These are phyloP conservation scores for Aspergillus fructus DNA, from an alignment of 2,329 filamentous ascomycete species.

Conservation along the genomic window DNA sequence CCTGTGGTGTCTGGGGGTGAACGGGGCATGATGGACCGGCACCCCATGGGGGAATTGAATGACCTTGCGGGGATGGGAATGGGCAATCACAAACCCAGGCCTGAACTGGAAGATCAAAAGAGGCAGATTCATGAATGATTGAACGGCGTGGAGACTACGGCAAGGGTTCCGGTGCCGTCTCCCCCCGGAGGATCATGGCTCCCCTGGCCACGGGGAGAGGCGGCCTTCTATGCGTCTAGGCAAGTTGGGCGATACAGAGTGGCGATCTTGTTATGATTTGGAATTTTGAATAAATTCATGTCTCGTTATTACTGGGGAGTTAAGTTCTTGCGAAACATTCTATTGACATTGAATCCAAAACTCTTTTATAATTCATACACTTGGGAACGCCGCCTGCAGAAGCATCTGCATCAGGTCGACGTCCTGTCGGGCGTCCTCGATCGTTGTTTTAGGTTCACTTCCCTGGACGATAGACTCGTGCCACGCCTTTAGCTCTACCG, in stretches of 20 bases:
- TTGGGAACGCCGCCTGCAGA: background rate
- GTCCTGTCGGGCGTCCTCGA: conserved; percentile 44
- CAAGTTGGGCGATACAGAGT: no score
- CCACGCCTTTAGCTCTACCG: conserved; percentile 43
- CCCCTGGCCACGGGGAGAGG: background rate
- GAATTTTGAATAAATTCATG: no score
- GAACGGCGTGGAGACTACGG: no score
- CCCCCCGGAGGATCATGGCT: background rate
- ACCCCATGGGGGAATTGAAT: no score
- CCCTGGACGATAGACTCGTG: conserved; percentile 39
- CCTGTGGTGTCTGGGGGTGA: no score
- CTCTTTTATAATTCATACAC: background rate
- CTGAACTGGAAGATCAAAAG: no score
- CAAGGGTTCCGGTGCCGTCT: background rate
- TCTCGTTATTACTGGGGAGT: background rate
- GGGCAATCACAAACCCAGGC: no score
- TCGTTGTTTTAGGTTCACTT: conserved; percentile 43
- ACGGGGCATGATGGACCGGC: no score
- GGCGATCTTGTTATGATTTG: no score
- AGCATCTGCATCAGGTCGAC: conserved; percentile 39
- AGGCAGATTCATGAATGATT: no score
- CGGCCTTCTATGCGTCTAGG: background rate
- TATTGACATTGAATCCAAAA: background rate
- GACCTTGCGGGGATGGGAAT: no score
- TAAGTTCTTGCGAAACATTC: background rate